These are phyloP conservation scores for Penicillium fuscoglaucum DNA, from an alignment of 2,329 filamentous ascomycete genomes.

Conservation along the genomic window DNA sequence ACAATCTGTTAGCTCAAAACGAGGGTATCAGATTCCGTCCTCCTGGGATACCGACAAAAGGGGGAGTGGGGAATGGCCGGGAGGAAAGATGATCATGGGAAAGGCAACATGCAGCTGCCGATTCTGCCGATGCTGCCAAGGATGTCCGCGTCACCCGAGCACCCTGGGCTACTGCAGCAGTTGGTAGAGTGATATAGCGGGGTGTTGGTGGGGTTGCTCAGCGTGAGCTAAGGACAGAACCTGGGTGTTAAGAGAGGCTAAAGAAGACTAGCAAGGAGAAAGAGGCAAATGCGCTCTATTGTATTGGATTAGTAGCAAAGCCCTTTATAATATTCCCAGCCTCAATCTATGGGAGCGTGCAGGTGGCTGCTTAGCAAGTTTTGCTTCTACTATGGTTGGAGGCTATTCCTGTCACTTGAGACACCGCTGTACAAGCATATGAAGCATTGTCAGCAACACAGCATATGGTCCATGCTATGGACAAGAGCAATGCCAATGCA, in stretches of 20 bases:
- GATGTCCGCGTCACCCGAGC: constrained; percentile 6
- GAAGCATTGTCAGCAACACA: not conserved
- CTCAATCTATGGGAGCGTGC: not conserved
- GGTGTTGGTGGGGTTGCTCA: constrained; percentile 8
- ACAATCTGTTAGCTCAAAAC: not conserved
- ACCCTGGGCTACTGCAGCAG: not conserved
- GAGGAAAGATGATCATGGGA: not conserved
- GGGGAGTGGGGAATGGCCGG: not conserved
- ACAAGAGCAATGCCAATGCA: not conserved
- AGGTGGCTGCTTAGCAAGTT: not conserved
- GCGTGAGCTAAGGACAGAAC: not conserved
- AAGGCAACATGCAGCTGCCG: not conserved
- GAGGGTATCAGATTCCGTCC: not conserved
- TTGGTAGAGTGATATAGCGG: constrained; percentile 1
- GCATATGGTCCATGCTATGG: not conserved
- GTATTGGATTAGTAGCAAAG: not conserved
- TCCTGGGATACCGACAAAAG: not conserved
- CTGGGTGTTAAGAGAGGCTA: not conserved
- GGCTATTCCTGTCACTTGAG: constrained; percentile 7
- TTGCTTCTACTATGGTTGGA: not conserved
- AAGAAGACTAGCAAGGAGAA: not conserved
- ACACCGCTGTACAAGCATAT: constrained; percentile 7
- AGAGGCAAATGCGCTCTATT: not conserved
- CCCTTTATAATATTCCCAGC: not conserved
- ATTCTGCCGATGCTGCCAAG: not conserved